Percentiles rank a stretch among this genome's conserved stretches.
These are phyloP conservation scores for Pseudocohnilembus persalinus DNA, from an alignment of 169 alveolate species.

Conservation along the genomic window DNA sequence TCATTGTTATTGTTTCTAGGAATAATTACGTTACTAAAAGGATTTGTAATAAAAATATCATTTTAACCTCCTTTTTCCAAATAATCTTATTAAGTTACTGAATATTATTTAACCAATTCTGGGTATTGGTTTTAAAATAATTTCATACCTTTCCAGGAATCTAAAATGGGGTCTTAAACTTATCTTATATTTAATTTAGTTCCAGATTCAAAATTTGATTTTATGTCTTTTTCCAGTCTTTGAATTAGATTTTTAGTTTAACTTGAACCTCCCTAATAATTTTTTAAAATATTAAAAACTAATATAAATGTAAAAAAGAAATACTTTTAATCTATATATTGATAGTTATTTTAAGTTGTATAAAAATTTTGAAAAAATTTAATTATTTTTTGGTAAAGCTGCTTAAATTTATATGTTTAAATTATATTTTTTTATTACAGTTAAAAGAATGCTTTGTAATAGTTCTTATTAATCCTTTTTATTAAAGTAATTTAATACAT, in stretches of 20 bases:
- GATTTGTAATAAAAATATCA: constrained; percentile 3
- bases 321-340: too few relatives aligned
- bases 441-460: constrained; percentile 2
- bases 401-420: neutral
- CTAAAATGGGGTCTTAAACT: constrained; percentile 2
- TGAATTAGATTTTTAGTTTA: neutral
- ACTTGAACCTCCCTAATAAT: constrained; percentile 15
- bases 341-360: too few relatives aligned
- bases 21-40: constrained; percentile 16
- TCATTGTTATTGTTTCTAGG: neutral
- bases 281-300: neutral
- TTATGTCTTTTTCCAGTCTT: constrained; percentile 14
- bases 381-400: too few relatives aligned
- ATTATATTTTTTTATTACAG: neutral
- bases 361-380: too few relatives aligned
- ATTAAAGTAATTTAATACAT: constrained; percentile 3
- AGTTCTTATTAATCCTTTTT: constrained; percentile 2
- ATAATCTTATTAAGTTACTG: constrained; percentile 11
- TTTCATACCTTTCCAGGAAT: constrained; percentile 25
- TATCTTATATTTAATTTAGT: neutral
- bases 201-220: neutral
- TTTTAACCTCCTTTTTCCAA: constrained; percentile 15
- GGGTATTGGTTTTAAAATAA: neutral
- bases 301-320: too few relatives aligned
- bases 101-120: neutral